A percentile compares a stretch with the other conserved stretches of the same genome.
phyloP scores from a whole-genome alignment of 1,139 yeast genomes.

The Candida sanyaensis region DNA sequence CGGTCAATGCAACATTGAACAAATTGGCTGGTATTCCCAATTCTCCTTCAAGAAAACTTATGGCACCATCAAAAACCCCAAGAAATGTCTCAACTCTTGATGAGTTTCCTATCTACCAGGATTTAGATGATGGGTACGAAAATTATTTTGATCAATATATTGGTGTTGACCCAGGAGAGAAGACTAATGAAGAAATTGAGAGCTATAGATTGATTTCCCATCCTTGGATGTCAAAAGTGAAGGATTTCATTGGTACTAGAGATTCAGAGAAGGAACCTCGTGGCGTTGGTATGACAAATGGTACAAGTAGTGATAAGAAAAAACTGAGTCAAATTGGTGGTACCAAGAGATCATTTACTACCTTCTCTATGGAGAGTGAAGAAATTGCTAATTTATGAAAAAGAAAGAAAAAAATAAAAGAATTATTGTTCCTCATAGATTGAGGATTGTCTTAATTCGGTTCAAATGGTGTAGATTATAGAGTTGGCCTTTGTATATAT shows the following conservation, averaged over 20 bases:
- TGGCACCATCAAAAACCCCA: background rate
- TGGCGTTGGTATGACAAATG: background rate
- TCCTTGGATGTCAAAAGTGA: conserved; percentile 9
- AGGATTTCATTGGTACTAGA: conserved; percentile 4
- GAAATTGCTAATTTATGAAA: conserved; percentile 7
- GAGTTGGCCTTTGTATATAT: background rate
- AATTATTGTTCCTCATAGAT: background rate
- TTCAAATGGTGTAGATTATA: background rate
- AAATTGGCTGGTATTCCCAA: conserved; percentile 12
- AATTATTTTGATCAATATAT: conserved; percentile 19
- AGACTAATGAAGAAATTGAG: background rate
- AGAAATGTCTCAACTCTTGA: conserved; percentile 2
- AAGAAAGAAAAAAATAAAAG: background rate
- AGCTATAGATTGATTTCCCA: conserved; percentile 2
- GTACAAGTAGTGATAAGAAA: background rate
- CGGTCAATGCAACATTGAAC: conserved; percentile 7
- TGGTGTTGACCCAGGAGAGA: background rate
- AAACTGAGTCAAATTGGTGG: conserved; percentile 3
- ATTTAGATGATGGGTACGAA: conserved; percentile 30
- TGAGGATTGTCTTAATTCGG: too few species aligned
- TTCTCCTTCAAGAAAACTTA: conserved; percentile 9
- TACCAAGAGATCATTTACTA: conserved; percentile 12
- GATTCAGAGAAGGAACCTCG: conserved; percentile 8
- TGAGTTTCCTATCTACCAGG: conserved; percentile 18
- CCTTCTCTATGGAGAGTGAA: conserved; percentile 14